Conservation (phyloP, 306 rosid genomes). For the Echinosophora koreensis region DNA sequence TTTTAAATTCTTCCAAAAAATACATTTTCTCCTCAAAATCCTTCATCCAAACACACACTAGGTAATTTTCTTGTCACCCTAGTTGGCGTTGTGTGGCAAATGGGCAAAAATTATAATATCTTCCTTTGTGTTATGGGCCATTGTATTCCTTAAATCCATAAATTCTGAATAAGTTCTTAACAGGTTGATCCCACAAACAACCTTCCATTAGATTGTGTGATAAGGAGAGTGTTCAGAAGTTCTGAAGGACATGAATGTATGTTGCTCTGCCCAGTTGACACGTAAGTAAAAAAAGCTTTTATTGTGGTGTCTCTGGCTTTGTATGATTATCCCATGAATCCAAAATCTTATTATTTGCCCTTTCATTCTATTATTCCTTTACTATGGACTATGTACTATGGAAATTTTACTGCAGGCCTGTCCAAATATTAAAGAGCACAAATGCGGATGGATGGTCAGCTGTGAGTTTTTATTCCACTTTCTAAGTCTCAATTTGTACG, state of each 20-base stretch:
- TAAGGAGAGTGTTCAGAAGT: constrained; percentile 87
- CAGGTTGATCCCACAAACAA: constrained; percentile 88
- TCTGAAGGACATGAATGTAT: constrained; percentile 81
- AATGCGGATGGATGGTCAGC: constrained; percentile 87
- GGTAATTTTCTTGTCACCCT: too few relatives aligned
- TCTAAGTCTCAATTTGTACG: constrained; percentile 35
- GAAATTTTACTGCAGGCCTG: constrained; percentile 69
- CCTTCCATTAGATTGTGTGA: constrained; percentile 80
- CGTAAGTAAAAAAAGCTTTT: constrained; percentile 61
- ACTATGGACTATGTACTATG: neutral
- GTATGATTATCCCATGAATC: constrained; percentile 19
- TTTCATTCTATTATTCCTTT: constrained; percentile 31
- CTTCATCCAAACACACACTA: too few relatives aligned
- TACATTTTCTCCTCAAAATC: too few relatives aligned
- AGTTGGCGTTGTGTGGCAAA: neutral
- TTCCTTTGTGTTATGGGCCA: neutral
- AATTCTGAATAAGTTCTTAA: constrained; percentile 44
- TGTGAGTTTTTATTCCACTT: constrained; percentile 62
- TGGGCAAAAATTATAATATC: neutral
- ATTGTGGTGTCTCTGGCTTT: neutral
- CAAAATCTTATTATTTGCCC: neutral
- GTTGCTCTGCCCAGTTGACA: constrained; percentile 90
- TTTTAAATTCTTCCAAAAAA: too few relatives aligned
- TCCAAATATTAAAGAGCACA: constrained; percentile 82
- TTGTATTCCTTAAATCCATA: constrained; percentile 16